phyloP scores from a whole-genome alignment of 108 stramenopile genomes.

The Craspedostauros australis region DNA sequence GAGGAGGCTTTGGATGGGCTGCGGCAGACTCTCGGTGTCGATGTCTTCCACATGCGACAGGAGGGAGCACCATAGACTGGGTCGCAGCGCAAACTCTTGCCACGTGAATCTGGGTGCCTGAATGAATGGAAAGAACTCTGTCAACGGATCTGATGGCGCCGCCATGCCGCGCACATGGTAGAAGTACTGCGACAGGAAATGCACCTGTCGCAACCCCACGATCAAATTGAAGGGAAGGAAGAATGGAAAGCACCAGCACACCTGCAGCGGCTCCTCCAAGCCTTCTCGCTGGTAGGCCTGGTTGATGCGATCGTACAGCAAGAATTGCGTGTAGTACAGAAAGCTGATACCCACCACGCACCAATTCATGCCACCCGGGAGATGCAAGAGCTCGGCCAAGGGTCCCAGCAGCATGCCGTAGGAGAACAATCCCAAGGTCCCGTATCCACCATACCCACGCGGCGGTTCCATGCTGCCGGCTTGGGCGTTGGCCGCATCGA shows the following conservation, averaged over 20 bases:
- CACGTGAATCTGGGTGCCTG: slow-evolving; percentile 16
- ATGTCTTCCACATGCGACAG: slow-evolving; percentile 15
- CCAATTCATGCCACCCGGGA: slow-evolving; percentile 29
- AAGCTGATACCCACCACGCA: slow-evolving; percentile 12
- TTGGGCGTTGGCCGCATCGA: slow-evolving; percentile 10
- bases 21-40: slow-evolving; percentile 18
- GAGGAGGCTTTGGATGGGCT: slow-evolving; percentile 11
- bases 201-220: slow-evolving; percentile 38
- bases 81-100: slow-evolving; percentile 26
- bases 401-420: slow-evolving; percentile 29
- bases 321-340: slow-evolving; percentile 29
- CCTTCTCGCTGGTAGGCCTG: slow-evolving; percentile 19
- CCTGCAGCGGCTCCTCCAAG: slow-evolving; percentile 11
- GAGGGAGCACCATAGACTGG: slow-evolving; percentile 26
- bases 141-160: slow-evolving; percentile 23
- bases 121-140: slow-evolving; percentile 35
- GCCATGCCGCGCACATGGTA: slow-evolving; percentile 11
- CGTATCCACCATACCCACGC: slow-evolving; percentile 40
- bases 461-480: no score
- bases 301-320: slow-evolving; percentile 39
- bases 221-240: slow-evolving; percentile 38
- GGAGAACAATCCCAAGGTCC: slow-evolving; percentile 16
- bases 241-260: slow-evolving; percentile 32
- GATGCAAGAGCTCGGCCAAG: slow-evolving; percentile 10
- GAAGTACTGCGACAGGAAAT: slow-evolving; percentile 29